These are phyloP conservation scores for Aspergillus wentii DNA, from an alignment of 495 filamentous ascomycete species.

Conservation along the genomic window DNA sequence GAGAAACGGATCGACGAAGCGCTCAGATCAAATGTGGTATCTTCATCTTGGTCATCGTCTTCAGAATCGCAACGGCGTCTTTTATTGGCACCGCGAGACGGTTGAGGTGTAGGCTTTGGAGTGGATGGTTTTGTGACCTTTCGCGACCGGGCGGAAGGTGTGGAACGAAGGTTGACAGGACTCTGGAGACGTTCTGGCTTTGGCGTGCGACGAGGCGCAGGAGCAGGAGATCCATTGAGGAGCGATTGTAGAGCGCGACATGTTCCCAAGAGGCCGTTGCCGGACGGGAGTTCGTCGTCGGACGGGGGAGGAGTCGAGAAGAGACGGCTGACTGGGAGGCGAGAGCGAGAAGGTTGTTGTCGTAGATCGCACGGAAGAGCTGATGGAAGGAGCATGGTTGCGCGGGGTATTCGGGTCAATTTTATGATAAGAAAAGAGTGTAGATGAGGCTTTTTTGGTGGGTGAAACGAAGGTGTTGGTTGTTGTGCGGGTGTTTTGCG, in stretches of 20 bases:
- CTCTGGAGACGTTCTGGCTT: conserved; percentile 45
- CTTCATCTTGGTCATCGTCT: conserved; percentile 41
- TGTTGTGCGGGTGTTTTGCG: conserved; percentile 21
- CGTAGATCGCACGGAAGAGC: conserved; percentile 65
- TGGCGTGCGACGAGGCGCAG: conserved; percentile 30
- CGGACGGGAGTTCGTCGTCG: conserved; percentile 45
- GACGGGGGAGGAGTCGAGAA: conserved; percentile 59
- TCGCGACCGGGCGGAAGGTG: conserved; percentile 44
- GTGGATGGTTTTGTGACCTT: conserved; percentile 23
- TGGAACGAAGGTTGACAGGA: conserved; percentile 44
- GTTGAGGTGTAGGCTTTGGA: conserved; percentile 33
- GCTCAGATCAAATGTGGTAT: conserved; percentile 19
- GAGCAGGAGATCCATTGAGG: conserved; percentile 41
- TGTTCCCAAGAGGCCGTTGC: conserved; percentile 58
- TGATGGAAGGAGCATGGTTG: conserved; percentile 65
- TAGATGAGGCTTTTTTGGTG: conserved; percentile 5
- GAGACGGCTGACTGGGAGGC: conserved; percentile 55
- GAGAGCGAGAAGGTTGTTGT: conserved; percentile 35
- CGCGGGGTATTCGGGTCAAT: conserved; percentile 3
- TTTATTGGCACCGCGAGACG: conserved; percentile 54
- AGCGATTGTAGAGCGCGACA: conserved; percentile 70
- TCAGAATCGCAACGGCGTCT: conserved; percentile 54
- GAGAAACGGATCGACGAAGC: conserved; percentile 37
- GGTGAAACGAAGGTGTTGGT: conserved; percentile 7
- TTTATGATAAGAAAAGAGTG: conserved; percentile 2